Evolutionary conservation across 768 basidiomycete species (phyloP).

Genomic region (Kwoniella dejecticola): DNA sequence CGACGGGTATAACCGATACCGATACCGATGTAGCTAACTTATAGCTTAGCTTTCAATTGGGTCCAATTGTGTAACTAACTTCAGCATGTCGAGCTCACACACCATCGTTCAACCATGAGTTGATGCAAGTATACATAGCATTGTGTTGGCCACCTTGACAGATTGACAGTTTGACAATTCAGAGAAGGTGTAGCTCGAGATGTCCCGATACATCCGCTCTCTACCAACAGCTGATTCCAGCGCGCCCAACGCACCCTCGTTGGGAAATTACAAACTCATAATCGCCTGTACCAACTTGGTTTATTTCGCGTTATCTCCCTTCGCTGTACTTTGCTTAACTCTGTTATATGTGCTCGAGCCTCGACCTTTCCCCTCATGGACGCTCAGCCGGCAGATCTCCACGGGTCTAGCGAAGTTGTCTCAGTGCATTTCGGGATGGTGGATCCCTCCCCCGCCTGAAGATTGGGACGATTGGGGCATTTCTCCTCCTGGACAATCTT

Average conservation of each 20-base stretch:
- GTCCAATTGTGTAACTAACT: too few species aligned
- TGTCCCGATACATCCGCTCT: not conserved
- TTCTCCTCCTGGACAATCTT: not conserved
- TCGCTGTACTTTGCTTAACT: too few species aligned
- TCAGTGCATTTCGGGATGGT: conserved; percentile 1
- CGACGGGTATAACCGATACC: too few species aligned
- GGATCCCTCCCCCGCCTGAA: conserved; percentile 12
- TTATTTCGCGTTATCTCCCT: not conserved
- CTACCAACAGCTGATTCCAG: not conserved
- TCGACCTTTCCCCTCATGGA: conserved; percentile 11
- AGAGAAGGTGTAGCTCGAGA: too few species aligned
- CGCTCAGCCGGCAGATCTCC: not conserved
- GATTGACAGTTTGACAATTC: too few species aligned
- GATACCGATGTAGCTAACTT: too few species aligned
- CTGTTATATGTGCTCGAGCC: not conserved
- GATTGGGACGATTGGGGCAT: conserved; percentile 22
- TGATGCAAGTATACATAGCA: too few species aligned
- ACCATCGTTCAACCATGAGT: too few species aligned
- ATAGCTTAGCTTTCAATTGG: too few species aligned
- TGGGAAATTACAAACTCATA: conserved; percentile 5
- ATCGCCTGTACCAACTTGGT: not conserved
- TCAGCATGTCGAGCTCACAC: too few species aligned
- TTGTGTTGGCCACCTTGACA: too few species aligned
- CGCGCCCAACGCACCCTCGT: conserved; percentile 15
- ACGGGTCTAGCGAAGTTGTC: conserved; percentile 13